These are phyloP conservation scores for Trichoderma harzianum DNA, from an alignment of 2,329 filamentous ascomycete genomes.

Conservation along the genomic window DNA sequence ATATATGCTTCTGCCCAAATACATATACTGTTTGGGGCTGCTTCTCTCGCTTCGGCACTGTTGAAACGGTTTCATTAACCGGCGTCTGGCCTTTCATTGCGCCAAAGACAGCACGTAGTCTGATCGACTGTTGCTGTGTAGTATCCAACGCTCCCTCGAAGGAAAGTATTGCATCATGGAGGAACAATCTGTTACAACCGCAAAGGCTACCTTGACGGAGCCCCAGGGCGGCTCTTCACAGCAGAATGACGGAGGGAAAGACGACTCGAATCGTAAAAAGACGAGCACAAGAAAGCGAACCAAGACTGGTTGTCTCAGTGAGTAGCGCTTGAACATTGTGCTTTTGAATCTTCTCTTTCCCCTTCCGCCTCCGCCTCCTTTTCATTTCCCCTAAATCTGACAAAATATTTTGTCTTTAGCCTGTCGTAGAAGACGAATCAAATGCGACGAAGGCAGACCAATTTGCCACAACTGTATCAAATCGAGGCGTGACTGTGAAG, in stretches of 20 bases:
- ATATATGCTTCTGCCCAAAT: neutral
- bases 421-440: slow-evolving; percentile 91
- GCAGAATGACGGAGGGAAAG: slow-evolving; percentile 36
- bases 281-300: slow-evolving; percentile 64
- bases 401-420: slow-evolving; percentile 46
- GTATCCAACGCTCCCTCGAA: neutral
- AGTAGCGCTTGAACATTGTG: slow-evolving; percentile 33
- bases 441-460: slow-evolving; percentile 88
- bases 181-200: neutral
- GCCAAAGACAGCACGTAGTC: neutral
- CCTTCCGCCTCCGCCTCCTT: neutral
- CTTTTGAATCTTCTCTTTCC: neutral
- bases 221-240: slow-evolving; percentile 31
- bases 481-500: slow-evolving; percentile 78
- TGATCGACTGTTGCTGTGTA: neutral
- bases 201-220: neutral
- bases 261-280: slow-evolving; percentile 46
- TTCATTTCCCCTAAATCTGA: slow-evolving; percentile 20
- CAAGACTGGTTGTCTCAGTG: slow-evolving; percentile 90
- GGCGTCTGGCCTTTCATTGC: neutral
- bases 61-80: neutral
- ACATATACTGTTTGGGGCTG: neutral
- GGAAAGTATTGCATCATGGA: slow-evolving; percentile 17
- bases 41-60: neutral
- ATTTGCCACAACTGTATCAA: slow-evolving; percentile 83